Evolutionary conservation across 805 yeast genomes (phyloP).

Genomic region (Teunomyces stri): DNA sequence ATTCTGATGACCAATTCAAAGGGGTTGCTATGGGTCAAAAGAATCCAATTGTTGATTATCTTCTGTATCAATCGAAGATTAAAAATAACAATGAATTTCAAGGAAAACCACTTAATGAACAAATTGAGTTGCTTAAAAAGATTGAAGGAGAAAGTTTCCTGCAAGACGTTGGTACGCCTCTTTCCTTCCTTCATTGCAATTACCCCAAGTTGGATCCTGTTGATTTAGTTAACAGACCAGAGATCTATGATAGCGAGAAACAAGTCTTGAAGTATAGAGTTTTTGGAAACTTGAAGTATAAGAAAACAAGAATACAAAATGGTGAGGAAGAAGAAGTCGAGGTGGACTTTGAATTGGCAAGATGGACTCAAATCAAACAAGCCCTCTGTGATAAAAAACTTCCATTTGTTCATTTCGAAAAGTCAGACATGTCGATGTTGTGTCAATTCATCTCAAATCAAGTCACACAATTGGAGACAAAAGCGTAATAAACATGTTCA

Average conservation of each 20-base stretch:
- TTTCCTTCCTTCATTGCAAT: slow-evolving; percentile 35
- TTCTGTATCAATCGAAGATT: slow-evolving; percentile 4
- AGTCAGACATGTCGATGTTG: slow-evolving; percentile 17
- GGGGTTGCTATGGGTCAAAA: slow-evolving; percentile 30
- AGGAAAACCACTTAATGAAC: slow-evolving; percentile 17
- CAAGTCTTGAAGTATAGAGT: slow-evolving; percentile 26
- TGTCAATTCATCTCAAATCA: slow-evolving; percentile 29
- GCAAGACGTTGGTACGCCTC: slow-evolving; percentile 16
- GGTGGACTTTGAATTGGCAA: slow-evolving; percentile 29
- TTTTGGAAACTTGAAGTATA: slow-evolving; percentile 23
- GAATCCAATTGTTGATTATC: slow-evolving; percentile 12
- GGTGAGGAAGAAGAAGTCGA: slow-evolving; percentile 5
- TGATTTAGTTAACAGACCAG: slow-evolving; percentile 19
- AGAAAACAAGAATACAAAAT: slow-evolving; percentile 5
- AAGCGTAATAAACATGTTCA: not conserved
- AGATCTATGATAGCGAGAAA: slow-evolving; percentile 24
- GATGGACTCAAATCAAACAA: slow-evolving; percentile 28
- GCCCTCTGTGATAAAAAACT: slow-evolving; percentile 25
- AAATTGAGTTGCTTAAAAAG: slow-evolving; percentile 21
- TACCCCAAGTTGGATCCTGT: slow-evolving; percentile 37
- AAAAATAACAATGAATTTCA: slow-evolving; percentile 6
- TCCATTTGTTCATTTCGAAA: slow-evolving; percentile 23
- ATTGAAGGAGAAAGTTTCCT: slow-evolving; percentile 17
- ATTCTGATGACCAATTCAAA: slow-evolving; percentile 20
- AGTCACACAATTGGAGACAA: slow-evolving; percentile 19